A percentile compares a stretch with the other conserved stretches of the same genome.
Conservation (phyloP, 495 filamentous ascomycete species). For the Aspergillus conjunctus region DNA sequence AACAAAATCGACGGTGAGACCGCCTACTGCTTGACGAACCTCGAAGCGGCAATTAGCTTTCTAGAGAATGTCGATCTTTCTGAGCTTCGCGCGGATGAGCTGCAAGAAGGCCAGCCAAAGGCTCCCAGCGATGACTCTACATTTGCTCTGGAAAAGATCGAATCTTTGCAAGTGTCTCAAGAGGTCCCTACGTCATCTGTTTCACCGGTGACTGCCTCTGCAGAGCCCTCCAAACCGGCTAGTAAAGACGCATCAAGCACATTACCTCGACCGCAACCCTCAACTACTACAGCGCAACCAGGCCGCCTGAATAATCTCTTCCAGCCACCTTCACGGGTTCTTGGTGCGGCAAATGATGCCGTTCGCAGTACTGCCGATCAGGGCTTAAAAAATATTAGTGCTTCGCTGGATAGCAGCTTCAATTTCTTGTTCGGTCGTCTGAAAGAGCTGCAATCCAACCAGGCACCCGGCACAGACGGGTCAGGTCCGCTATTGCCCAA, state of each 20-base stretch:
- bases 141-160: conserved; percentile 45
- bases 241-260: conserved; percentile 42
- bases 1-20: conserved; percentile 88
- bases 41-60: conserved; percentile 93
- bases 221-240: conserved; percentile 38
- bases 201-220: conserved; percentile 36
- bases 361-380: conserved; percentile 87
- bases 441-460: conserved; percentile 60
- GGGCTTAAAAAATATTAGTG: conserved; percentile 84
- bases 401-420: conserved; percentile 84
- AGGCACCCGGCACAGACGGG: conserved; percentile 45
- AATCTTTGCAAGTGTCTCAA: conserved; percentile 34
- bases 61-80: conserved; percentile 97
- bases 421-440: conserved; percentile 91
- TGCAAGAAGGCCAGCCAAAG: conserved; percentile 63
- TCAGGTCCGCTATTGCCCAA: conserved; percentile 64
- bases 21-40: conserved; percentile 93
- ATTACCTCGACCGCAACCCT: conserved; percentile 44
- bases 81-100: conserved; percentile 82
- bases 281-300: conserved; percentile 51
- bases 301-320: conserved; percentile 82
- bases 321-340: conserved; percentile 72
- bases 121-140: conserved; percentile 52
- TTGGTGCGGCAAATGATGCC: conserved; percentile 81
- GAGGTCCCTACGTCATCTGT: conserved; percentile 38